Conservation (phyloP, 2,329 filamentous ascomycete species). For the Neopestalotiopsis clavispora region DNA sequence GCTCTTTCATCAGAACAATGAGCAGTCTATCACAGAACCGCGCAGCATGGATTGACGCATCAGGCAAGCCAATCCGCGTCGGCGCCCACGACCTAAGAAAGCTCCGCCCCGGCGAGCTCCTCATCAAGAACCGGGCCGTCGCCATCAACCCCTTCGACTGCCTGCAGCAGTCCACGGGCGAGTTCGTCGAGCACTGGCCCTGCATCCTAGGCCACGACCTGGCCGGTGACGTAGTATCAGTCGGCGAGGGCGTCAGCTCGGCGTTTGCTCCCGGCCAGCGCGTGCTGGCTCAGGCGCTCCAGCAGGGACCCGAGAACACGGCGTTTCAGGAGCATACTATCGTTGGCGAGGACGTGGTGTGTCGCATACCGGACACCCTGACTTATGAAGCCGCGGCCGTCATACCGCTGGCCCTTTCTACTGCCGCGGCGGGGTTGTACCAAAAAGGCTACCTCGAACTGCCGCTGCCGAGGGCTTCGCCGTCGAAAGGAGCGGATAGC, state of each 20-base stretch:
- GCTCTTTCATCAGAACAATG: neutral
- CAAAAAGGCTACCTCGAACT: slow-evolving; percentile 13
- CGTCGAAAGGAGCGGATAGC: neutral
- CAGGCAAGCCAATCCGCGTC: neutral
- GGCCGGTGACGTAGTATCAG: slow-evolving; percentile 30
- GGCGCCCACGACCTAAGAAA: neutral
- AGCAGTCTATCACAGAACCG: neutral
- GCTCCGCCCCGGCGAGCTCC: neutral
- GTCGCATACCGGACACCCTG: slow-evolving; percentile 21
- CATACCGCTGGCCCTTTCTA: slow-evolving; percentile 23
- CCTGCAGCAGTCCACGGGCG: neutral
- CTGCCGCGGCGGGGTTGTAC: slow-evolving; percentile 23
- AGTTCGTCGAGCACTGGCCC: slow-evolving; percentile 30
- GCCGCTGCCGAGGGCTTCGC: neutral
- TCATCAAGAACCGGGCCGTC: slow-evolving; percentile 12
- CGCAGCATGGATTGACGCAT: slow-evolving; percentile 15
- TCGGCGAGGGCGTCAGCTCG: slow-evolving; percentile 22
- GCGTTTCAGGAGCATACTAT: slow-evolving; percentile 22
- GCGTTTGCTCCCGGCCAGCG: slow-evolving; percentile 32
- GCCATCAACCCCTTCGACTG: slow-evolving; percentile 19
- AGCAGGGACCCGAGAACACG: slow-evolving; percentile 12
- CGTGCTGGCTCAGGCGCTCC: slow-evolving; percentile 22
- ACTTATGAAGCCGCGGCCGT: slow-evolving; percentile 21
- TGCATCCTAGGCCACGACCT: slow-evolving; percentile 31
- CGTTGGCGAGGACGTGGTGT: neutral